These are phyloP conservation scores for Tylopilus sp. DNA, from an alignment of 768 basidiomycete genomes.

Conservation along the genomic window DNA sequence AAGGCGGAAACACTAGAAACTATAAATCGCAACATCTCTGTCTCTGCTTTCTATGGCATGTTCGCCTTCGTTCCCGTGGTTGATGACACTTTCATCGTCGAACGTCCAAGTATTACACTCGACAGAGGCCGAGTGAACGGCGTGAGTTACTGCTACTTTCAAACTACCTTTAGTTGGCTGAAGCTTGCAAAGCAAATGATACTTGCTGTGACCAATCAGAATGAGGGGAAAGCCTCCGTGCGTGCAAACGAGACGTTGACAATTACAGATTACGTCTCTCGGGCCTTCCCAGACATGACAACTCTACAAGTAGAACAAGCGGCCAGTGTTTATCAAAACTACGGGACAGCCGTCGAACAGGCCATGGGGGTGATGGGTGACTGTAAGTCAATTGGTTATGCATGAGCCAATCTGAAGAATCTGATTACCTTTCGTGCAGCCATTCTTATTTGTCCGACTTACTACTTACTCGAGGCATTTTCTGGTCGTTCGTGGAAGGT, in stretches of 20 bases:
- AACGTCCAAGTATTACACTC: slow-evolving; percentile 3
- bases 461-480: slow-evolving; percentile 5
- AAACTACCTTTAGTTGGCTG: not conserved
- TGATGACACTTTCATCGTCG: slow-evolving; percentile 3
- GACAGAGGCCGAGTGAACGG: slow-evolving; percentile 1
- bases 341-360: slow-evolving; percentile 34
- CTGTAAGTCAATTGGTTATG: not conserved
- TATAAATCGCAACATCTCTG: slow-evolving; percentile 33
- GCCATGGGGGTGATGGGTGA: slow-evolving; percentile 17
- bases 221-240: slow-evolving; percentile 33
- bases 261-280: slow-evolving; percentile 22
- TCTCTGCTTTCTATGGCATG: slow-evolving; percentile 12
- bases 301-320: slow-evolving; percentile 22
- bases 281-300: slow-evolving; percentile 41
- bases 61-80: slow-evolving; percentile 9
- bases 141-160: not conserved
- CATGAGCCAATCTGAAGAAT: too few species aligned
- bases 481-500: too few species aligned
- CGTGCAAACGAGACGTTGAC: slow-evolving; percentile 19
- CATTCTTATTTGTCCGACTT: slow-evolving; percentile 3
- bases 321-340: slow-evolving; percentile 26
- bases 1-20: slow-evolving; percentile 31
- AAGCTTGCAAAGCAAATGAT: slow-evolving; percentile 22
- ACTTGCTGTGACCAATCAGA: slow-evolving; percentile 6
- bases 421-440: not conserved